Evolutionary conservation across 352 stramenopile genomes (phyloP).

Genomic region (Phytophthora fragariae): DNA sequence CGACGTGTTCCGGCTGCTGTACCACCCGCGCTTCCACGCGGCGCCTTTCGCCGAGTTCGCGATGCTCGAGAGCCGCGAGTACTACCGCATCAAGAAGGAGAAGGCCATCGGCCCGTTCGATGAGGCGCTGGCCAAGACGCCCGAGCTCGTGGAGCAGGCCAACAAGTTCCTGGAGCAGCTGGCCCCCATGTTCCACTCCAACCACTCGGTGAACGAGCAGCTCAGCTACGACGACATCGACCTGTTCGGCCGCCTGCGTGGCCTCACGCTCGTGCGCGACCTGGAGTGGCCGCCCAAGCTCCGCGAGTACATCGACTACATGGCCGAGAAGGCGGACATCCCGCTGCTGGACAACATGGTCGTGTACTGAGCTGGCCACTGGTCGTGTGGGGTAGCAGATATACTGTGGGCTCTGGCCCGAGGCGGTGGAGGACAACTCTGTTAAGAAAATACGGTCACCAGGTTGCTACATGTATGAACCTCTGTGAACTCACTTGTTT

Average conservation of each 20-base stretch:
- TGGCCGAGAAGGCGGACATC: slow-evolving; percentile 56
- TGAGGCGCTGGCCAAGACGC: slow-evolving; percentile 45
- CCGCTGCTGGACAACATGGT: slow-evolving; percentile 55
- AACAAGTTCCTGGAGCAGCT: slow-evolving; percentile 53
- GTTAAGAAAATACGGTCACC: too few relatives aligned
- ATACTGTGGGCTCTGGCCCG: background rate
- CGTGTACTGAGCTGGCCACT: slow-evolving; percentile 38
- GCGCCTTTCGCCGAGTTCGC: slow-evolving; percentile 65
- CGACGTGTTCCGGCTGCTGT: slow-evolving; percentile 42
- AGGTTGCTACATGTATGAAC: too few relatives aligned
- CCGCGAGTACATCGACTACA: slow-evolving; percentile 60
- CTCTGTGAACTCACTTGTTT: background rate
- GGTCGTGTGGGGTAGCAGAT: background rate
- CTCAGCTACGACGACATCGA: slow-evolving; percentile 74
- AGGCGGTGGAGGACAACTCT: background rate
- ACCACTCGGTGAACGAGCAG: slow-evolving; percentile 52
- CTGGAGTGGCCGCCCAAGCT: slow-evolving; percentile 63
- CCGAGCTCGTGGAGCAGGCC: slow-evolving; percentile 49
- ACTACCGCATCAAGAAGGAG: slow-evolving; percentile 64
- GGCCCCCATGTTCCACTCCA: slow-evolving; percentile 50
- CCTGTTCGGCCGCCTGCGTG: slow-evolving; percentile 57
- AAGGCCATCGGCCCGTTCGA: slow-evolving; percentile 52
- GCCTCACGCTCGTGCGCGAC: slow-evolving; percentile 62
- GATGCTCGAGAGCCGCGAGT: slow-evolving; percentile 50
- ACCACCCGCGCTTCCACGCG: slow-evolving; percentile 54